Conservation (phyloP, 371 early-diverging fungal genomes). For the Batrachochytrium dendrobatidis region DNA sequence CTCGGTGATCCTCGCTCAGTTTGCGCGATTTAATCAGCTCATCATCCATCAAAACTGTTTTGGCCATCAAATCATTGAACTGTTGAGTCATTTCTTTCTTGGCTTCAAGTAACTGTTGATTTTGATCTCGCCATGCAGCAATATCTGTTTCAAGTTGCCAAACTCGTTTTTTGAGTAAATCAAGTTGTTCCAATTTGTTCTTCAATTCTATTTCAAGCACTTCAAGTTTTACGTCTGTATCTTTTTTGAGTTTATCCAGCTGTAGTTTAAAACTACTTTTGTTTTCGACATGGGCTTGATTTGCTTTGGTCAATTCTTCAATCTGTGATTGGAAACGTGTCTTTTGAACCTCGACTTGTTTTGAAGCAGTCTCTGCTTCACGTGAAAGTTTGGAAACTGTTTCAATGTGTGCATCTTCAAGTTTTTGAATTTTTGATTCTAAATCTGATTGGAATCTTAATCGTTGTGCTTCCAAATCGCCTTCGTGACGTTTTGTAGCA, state of each 20-base stretch:
- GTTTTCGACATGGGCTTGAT: neutral
- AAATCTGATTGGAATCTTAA: too few relatives aligned
- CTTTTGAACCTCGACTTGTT: neutral
- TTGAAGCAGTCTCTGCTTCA: neutral
- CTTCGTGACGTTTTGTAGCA: neutral
- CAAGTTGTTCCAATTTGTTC: neutral
- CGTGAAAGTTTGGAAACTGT: neutral
- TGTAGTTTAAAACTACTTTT: neutral
- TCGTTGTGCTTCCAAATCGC: too few relatives aligned
- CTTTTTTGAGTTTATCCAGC: neutral
- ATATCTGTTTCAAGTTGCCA: neutral
- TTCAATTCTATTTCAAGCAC: neutral
- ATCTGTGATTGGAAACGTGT: neutral
- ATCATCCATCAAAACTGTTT: neutral
- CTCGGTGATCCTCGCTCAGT: neutral
- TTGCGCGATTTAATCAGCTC: neutral
- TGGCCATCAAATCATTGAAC: neutral
- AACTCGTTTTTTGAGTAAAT: neutral
- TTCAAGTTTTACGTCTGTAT: neutral
- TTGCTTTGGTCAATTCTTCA: neutral
- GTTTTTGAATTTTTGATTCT: neutral
- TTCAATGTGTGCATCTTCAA: neutral
- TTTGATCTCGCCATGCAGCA: neutral
- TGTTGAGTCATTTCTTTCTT: constrained; percentile 1
- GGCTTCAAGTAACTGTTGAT: neutral